Evolutionary conservation across 805 yeast genomes (phyloP), one percentile per base, ranked within the genome.

Genomic region (Wickerhamomyces ciferrii): DNA sequence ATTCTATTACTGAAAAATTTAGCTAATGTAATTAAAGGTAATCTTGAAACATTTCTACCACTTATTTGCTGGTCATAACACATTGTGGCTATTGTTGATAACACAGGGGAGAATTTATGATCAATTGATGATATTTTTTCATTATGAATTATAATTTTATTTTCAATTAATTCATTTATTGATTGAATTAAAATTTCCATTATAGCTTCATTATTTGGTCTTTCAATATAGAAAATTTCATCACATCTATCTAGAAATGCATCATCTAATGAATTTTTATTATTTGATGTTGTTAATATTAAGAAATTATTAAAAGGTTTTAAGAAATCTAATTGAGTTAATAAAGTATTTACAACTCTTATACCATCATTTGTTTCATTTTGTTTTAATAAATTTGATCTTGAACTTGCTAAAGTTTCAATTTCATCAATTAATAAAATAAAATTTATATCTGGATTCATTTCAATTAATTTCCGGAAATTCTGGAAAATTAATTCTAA

Each of bases 221-320:
- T 60, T 2, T 65, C 63, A 5, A 72, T 58, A 37, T 50, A 53
- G 45, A 69, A 70, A 2, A 60, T 52, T 5, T 61, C 63, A 47
- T 71, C 76, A 5, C 69, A 69, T 39, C 78, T 57, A 56, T 73
- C 78, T 6, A 70, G 36, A 48, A 74, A 74, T 1, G 78, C 78
- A 1, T 64, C 56, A 56, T 74, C 78, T 24, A 74, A 54, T 3
- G 69, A 61, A 14, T 58, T 53, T 9, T 68, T 31, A 29, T 70
- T 48, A 49, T 74, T 74, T 1, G 76, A 68, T 3, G 77, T 74
- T 1, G 76, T 64, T 19, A 72, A 54, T 1, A 72, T 56, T 6
- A 69, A 47, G 27, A 69, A 55, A 45, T 73, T 72, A 29, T 61
- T 42, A 41, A 51, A 61, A 24, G 52, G 50, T 46, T 66, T 69